Base-by-base conservation (phyloP, 495 filamentous ascomycete species). In the Aspergillus ostianus region DNA sequence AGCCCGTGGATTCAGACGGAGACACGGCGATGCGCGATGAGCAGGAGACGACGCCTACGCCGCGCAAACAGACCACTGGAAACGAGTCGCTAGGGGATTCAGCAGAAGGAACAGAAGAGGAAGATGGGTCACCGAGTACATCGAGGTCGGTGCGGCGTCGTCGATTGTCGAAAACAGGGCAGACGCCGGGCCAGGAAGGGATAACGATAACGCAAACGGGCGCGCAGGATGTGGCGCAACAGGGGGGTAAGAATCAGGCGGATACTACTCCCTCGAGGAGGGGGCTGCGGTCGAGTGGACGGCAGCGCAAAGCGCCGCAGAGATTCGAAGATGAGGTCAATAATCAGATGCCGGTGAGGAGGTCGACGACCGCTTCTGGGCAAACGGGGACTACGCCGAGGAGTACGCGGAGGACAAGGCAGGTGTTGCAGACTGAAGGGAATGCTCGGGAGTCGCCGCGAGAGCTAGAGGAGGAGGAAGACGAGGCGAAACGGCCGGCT, bases 241-340 rank as follows among this genome's bases (percentile, higher is more conserved):
- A 61, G 13, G 58, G 55, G 17, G 13, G 57, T 9, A 58, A 62
- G 27, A 57, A 29, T 15, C 44, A 47, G 7, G 57, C 48, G 2
- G 54, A 63, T 10, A 73, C 73, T 0, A 73, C 74, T 0, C 70
- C 73, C 17, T 60, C 63, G 10, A 69, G 59, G 44, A 56, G 52
- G 21, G 72, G 71, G 13, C 49, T 72, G 48, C 67, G 77, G 30
- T 67, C 73, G 12, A 80, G 76, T 58, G 73, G 71, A 36, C 68
- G 77, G 45, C 75, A 75, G 36, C 72, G 77, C 18, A 80, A 73
- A 64, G 63, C 71, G 5, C 77, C 76, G 8, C 65, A 71, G 60
- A 65, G 72, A 59, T 77, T 64, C 21, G 76, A 73, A 44, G 70
- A 73, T 9, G 71, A 73, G 12, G 57, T 56, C 6, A 52, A 29